Percentiles rank a stretch among this genome's conserved stretches.
phyloP scores from a whole-genome alignment of 208 protist genomes.

The Tritrichomonas foetus region DNA sequence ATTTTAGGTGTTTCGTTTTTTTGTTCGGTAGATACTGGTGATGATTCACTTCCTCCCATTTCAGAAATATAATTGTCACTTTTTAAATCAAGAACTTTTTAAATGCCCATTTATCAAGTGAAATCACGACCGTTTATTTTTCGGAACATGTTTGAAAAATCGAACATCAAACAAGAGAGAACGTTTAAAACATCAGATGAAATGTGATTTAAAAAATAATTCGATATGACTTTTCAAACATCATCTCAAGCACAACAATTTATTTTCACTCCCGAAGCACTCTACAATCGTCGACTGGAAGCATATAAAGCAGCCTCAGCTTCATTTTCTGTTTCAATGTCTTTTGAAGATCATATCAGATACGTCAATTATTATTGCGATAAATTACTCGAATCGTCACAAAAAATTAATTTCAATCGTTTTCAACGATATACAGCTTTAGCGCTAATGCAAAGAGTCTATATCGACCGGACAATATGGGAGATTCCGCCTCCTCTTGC shows the following conservation, averaged over 20 bases:
- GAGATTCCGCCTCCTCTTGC: slow-evolving; percentile 11
- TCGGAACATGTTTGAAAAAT: no score
- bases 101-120: no score
- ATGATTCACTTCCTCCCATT: no score
- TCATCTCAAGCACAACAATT: background rate
- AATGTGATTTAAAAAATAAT: no score
- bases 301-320: background rate
- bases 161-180: no score
- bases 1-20: no score
- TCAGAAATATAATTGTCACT: no score
- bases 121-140: no score
- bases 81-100: no score
- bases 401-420: background rate
- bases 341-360: background rate
- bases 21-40: no score
- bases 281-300: background rate
- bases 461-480: background rate
- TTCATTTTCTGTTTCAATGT: background rate
- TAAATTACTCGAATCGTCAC: background rate
- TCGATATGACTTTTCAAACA: background rate
- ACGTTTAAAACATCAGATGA: no score
- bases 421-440: slow-evolving; percentile 16
- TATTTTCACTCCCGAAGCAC: background rate
- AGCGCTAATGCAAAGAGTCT: background rate
- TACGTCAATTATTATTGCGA: background rate